A percentile compares a stretch with the other conserved stretches of the same genome.
Conservation (phyloP, 2,329 filamentous ascomycete genomes). For the Nectriaceae sp. region DNA sequence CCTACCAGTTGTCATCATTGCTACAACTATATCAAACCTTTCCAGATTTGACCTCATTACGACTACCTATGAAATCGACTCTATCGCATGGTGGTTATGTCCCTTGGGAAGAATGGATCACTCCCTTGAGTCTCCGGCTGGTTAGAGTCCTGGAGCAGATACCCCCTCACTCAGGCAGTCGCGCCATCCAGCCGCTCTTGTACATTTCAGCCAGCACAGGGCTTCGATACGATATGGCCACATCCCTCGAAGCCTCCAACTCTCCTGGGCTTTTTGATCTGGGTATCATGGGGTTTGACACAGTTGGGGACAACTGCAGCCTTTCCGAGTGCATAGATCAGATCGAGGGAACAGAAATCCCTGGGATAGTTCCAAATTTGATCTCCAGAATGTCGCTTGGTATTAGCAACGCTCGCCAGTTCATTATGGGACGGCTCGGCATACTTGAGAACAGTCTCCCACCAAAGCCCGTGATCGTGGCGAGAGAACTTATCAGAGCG, state of each 20-base stretch:
- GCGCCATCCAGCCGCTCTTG: conserved; percentile 39
- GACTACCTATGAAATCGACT: conserved; percentile 21
- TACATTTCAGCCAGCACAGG: conserved; percentile 41
- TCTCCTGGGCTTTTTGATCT: conserved; percentile 13
- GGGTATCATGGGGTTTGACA: conserved; percentile 7
- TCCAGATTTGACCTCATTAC: conserved; percentile 28
- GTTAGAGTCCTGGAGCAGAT: conserved; percentile 37
- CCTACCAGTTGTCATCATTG: conserved; percentile 34
- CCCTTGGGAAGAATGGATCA: conserved; percentile 40
- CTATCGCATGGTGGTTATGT: conserved; percentile 22
- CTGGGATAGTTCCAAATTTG: conserved; percentile 5
- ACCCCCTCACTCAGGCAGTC: conserved; percentile 36
- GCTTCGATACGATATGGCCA: conserved; percentile 27
- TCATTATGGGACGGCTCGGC: conserved; percentile 40
- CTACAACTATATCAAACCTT: conserved; percentile 39
- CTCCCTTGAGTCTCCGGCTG: conserved; percentile 35
- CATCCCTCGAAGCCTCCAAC: conserved; percentile 17
- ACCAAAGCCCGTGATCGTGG: conserved; percentile 44
- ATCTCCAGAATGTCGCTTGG: conserved; percentile 35
- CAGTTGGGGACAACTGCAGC: conserved; percentile 7
- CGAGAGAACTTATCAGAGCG: conserved; percentile 41
- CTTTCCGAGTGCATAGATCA: conserved; percentile 1
- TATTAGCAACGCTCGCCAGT: conserved; percentile 39
- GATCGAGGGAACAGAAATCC: neutral
- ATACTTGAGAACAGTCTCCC: conserved; percentile 42